Evolutionary conservation across 2,329 filamentous ascomycete species (phyloP), one percentile per base, ranked within the genome.

Genomic region (Ceratocystis variospora): DNA sequence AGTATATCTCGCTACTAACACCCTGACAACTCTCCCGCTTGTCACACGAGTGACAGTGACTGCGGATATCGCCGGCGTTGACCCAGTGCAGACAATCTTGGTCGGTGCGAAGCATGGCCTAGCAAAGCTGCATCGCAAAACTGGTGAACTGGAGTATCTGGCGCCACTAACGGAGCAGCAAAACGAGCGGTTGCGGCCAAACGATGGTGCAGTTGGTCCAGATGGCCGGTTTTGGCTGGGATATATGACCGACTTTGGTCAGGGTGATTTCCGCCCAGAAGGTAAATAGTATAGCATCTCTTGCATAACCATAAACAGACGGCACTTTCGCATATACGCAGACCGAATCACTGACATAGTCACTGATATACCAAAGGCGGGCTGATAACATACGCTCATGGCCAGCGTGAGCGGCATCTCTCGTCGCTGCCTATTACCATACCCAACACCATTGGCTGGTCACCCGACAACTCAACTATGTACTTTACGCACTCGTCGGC

Each of bases 371-470:
- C 1, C 46, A 37, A 76, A 87, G 91, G 90, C 62, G 81, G 86
- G 12, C 79, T 96, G 19, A 88, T 88, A 76, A 81, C 87, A 67
- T 86, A 96, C 71, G 81, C 85, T 72, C 46, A 41, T 3, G 77
- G 83, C 62, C 79, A 78, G 33, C 78, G 87, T 69, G 80, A 83
- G 44, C 80, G 81, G 46, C 79, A 88, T 69, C 79, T 87, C 67
- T 77, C 81, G 64, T 78, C 79, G 63, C 81, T 95, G 71, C 87
- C 81, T 41, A 95, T 96, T 70, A 87, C 81, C 44, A 95, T 96
- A 70, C 91, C 92, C 66, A 96, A 96, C 76, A 87, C 88, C 62
- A 85, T 92, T 62, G 87, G 87, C 70, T 96, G 89, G 88, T 91
- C 88, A 53, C 79, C 80, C 12, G 83, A 88, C 72, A 79, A 83